A percentile compares a stretch with the other conserved stretches of the same genome.
These are phyloP conservation scores for Cryptococcus sp. DNA, from an alignment of 1,284 basidiomycete genomes.

Conservation along the genomic window DNA sequence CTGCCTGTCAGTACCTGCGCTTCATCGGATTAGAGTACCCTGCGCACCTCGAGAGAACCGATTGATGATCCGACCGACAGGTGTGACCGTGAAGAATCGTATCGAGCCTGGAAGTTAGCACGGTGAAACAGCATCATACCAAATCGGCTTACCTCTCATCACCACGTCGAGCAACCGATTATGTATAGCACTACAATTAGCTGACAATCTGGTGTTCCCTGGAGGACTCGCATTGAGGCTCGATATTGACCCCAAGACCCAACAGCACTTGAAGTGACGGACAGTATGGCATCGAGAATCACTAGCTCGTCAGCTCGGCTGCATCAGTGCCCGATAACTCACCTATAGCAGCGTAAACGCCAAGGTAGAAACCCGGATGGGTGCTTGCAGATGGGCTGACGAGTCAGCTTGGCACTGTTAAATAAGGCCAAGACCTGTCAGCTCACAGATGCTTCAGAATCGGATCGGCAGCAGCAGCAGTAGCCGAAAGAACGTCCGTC, in stretches of 20 bases:
- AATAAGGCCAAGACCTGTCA: too few species aligned
- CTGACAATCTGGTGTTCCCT: not conserved
- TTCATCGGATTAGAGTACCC: not conserved
- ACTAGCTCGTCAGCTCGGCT: constrained; percentile 4
- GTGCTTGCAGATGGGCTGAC: constrained; percentile 45
- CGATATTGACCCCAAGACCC: constrained; percentile 51
- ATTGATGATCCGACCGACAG: constrained; percentile 61
- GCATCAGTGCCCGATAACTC: constrained; percentile 2
- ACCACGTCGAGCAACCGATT: constrained; percentile 36
- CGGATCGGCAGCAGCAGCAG: not conserved
- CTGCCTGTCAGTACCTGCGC: constrained; percentile 28
- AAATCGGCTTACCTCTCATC: constrained; percentile 18
- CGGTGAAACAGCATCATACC: not conserved
- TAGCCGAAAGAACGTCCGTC: not conserved
- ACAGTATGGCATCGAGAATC: constrained; percentile 33
- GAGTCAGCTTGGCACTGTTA: not conserved
- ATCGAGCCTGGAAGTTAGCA: constrained; percentile 25
- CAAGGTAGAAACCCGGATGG: constrained; percentile 47
- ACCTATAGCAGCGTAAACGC: constrained; percentile 38
- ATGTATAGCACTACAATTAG: constrained; percentile 30
- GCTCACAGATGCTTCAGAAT: constrained; percentile 1
- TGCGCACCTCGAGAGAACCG: constrained; percentile 58
- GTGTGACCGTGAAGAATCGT: constrained; percentile 45
- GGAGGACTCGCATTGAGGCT: constrained; percentile 53
- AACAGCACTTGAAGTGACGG: constrained; percentile 31